These are phyloP conservation scores for Lithocarpus polystachyus DNA, from an alignment of 306 rosid genomes.

Conservation along the genomic window DNA sequence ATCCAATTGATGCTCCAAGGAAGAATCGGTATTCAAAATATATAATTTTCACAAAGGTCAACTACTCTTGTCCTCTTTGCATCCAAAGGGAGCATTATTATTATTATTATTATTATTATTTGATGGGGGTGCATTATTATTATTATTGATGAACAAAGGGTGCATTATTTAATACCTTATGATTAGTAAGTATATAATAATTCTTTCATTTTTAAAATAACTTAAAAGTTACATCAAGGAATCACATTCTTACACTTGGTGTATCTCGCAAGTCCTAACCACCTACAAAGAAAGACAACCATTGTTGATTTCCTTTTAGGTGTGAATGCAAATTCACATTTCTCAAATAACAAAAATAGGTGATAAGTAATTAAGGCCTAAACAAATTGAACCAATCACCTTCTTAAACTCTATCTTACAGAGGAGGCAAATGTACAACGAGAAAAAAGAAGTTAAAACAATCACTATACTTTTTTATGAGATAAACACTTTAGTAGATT, in stretches of 20 bases:
- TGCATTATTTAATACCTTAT: background rate
- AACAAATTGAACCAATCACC: slow-evolving; percentile 33
- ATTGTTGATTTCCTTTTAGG: slow-evolving; percentile 23
- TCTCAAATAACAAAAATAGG: slow-evolving; percentile 22
- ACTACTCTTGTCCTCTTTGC: background rate
- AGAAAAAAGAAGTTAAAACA: slow-evolving; percentile 18
- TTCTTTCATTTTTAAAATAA: slow-evolving; percentile 1
- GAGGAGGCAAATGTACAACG: slow-evolving; percentile 47
- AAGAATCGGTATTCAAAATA: no score
- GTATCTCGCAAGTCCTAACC: background rate
- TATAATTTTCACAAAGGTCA: background rate
- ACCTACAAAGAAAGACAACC: slow-evolving; percentile 27
- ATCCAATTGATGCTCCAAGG: no score
- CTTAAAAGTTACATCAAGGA: background rate
- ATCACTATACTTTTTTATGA: slow-evolving; percentile 19
- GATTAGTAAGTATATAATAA: background rate
- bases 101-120: background rate
- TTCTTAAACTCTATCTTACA: slow-evolving; percentile 58
- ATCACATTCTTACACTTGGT: no score
- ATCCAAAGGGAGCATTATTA: background rate
- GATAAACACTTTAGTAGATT: slow-evolving; percentile 31
- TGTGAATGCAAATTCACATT: slow-evolving; percentile 33
- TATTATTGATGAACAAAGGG: background rate
- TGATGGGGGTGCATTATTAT: no score
- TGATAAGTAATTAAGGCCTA: slow-evolving; percentile 1